These are phyloP conservation scores for Sphaerulina musiva DNA, from an alignment of 2,329 filamentous ascomycete species.

Conservation along the genomic window DNA sequence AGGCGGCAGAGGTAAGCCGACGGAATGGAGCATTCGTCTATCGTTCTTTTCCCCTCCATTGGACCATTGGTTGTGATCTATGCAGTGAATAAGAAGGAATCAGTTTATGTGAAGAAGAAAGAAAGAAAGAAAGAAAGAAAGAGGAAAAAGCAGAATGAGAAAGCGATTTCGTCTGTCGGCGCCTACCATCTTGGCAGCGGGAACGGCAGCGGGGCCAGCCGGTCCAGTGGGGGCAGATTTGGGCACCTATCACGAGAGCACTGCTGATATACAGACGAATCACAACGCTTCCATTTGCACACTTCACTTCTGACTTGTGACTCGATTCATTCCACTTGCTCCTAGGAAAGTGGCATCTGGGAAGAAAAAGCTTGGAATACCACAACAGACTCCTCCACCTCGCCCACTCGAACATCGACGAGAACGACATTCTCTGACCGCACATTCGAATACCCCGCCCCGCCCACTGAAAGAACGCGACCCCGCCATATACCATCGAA, in stretches of 20 bases:
- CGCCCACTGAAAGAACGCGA: background rate
- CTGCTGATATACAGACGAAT: background rate
- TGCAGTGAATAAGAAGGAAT: slow-evolving; percentile 61
- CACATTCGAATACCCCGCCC: slow-evolving; percentile 6
- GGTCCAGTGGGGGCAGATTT: background rate
- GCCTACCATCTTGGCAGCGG: slow-evolving; percentile 6
- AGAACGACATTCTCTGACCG: slow-evolving; percentile 16
- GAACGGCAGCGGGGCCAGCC: background rate
- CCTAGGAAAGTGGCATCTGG: background rate
- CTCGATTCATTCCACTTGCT: background rate
- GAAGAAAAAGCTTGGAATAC: background rate
- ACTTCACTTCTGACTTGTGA: background rate
- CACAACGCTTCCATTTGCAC: background rate
- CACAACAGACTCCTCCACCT: background rate
- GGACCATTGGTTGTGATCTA: slow-evolving; percentile 47
- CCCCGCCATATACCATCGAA: slow-evolving; percentile 31
- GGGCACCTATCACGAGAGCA: slow-evolving; percentile 10
- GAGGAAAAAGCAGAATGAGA: slow-evolving; percentile 23
- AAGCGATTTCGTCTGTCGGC: background rate
- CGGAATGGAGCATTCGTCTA: slow-evolving; percentile 45
- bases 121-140: slow-evolving; percentile 32
- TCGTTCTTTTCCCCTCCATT: slow-evolving; percentile 65
- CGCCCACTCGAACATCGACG: background rate
- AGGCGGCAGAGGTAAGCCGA: slow-evolving; percentile 56
- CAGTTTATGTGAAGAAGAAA: slow-evolving; percentile 37